phyloP scores from a whole-genome alignment of 805 yeast species.

The Pichia paraexigua region DNA sequence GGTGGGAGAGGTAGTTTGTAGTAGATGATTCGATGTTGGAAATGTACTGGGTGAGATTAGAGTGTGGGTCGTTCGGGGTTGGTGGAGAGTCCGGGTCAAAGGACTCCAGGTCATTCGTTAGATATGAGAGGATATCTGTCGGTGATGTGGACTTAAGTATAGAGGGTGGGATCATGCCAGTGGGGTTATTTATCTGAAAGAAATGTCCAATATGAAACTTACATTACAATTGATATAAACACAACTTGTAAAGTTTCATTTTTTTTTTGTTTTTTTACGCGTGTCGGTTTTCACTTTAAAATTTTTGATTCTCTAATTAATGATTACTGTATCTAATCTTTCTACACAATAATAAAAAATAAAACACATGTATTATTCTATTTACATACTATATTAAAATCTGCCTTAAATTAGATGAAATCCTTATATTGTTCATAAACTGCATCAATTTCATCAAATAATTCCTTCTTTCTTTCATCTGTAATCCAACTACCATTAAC shows the following conservation, averaged over 20 bases:
- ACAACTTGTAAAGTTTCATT: no score
- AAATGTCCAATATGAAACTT: no score
- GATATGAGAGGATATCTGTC: not conserved
- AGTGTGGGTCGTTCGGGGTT: not conserved
- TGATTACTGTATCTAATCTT: no score
- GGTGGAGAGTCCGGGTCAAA: not conserved
- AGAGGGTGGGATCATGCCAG: not conserved
- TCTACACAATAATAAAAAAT: no score
- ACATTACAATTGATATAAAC: no score
- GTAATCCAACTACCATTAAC: slow-evolving; percentile 70
- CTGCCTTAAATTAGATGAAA: not conserved
- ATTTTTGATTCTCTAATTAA: no score
- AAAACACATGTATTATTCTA: no score
- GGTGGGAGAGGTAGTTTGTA: not conserved
- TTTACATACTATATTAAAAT: no score
- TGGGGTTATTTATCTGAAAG: no score
- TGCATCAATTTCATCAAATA: slow-evolving; percentile 37
- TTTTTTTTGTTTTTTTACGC: not conserved
- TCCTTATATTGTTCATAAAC: slow-evolving; percentile 27
- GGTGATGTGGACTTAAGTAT: not conserved
- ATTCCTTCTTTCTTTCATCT: slow-evolving; percentile 42
- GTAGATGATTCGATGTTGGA: not conserved
- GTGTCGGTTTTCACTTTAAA: not conserved
- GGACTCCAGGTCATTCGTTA: not conserved
- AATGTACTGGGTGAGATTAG: not conserved